Conservation (phyloP, 352 stramenopile genomes). For the Phytophthora vignae region DNA sequence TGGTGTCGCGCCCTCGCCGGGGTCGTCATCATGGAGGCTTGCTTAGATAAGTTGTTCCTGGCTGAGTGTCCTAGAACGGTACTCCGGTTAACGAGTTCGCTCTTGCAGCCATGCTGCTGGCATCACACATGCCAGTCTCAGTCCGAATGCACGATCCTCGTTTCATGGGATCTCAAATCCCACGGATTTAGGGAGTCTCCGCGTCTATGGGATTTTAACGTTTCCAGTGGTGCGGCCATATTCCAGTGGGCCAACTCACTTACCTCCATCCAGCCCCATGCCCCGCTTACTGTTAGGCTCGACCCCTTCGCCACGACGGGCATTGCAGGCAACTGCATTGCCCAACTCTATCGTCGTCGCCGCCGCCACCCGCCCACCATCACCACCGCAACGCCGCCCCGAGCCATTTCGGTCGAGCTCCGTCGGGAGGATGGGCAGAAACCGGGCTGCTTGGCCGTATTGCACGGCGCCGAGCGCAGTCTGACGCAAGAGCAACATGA, state of each 20-base stretch:
- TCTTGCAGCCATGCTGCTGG: no score
- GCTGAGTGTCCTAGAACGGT: no score
- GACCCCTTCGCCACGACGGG: background rate
- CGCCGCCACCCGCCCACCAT: background rate
- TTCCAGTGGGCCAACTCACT: background rate
- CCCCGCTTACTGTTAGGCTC: no score
- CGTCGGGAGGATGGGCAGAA: conserved; percentile 13
- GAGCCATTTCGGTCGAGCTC: background rate
- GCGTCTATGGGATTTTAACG: background rate
- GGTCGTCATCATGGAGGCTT: no score
- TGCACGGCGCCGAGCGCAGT: conserved; percentile 24
- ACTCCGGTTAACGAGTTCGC: no score
- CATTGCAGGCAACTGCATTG: background rate
- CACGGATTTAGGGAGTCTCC: no score
- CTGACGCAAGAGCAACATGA: conserved; percentile 46
- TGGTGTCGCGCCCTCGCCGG: no score
- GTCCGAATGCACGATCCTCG: no score
- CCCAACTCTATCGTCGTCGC: background rate
- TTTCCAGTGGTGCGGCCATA: background rate
- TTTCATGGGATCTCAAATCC: no score
- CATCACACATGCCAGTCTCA: no score
- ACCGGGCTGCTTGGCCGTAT: conserved; percentile 14
- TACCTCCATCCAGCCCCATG: background rate
- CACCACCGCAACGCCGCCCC: background rate
- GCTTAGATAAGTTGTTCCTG: no score